These are phyloP conservation scores for Polygonum aviculare DNA, from an alignment of 148 eudicot species.

Conservation along the genomic window DNA sequence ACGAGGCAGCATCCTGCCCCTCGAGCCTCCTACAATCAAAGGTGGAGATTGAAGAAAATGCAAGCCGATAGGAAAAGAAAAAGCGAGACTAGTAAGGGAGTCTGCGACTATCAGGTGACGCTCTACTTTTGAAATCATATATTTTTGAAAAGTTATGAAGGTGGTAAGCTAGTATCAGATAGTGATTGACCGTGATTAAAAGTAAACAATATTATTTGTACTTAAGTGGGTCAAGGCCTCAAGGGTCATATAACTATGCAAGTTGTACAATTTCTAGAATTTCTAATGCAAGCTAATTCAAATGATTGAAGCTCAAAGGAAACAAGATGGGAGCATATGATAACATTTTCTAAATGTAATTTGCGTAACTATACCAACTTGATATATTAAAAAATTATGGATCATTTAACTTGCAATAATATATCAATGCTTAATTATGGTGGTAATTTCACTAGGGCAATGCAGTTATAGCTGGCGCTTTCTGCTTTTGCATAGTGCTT, in stretches of 20 bases:
- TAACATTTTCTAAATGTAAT: background rate
- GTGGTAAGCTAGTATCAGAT: background rate
- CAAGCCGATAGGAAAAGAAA: no score
- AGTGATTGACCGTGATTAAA: background rate
- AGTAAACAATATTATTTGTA: background rate
- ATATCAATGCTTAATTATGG: slow-evolving; percentile 7
- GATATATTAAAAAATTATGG: background rate
- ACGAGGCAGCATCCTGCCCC: no score
- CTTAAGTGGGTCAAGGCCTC: background rate
- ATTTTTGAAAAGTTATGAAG: slow-evolving; percentile 2
- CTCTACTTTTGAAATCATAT: background rate
- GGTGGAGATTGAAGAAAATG: no score
- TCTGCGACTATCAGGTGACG: no score
- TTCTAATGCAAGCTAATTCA: background rate
- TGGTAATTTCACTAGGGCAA: slow-evolving; percentile 1
- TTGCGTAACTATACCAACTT: background rate
- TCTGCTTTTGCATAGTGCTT: slow-evolving; percentile 3
- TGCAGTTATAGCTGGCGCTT: background rate
- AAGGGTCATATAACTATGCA: background rate
- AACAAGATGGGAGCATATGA: slow-evolving; percentile 2
- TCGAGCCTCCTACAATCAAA: no score
- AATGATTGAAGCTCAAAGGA: slow-evolving; percentile 8
- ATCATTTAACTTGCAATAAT: background rate
- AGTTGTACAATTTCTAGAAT: background rate
- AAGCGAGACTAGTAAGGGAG: no score